Evolutionary conservation across 352 stramenopile genomes (phyloP), one percentile per base, ranked within the genome.

Genomic region (Globisporangium paroecandrum): DNA sequence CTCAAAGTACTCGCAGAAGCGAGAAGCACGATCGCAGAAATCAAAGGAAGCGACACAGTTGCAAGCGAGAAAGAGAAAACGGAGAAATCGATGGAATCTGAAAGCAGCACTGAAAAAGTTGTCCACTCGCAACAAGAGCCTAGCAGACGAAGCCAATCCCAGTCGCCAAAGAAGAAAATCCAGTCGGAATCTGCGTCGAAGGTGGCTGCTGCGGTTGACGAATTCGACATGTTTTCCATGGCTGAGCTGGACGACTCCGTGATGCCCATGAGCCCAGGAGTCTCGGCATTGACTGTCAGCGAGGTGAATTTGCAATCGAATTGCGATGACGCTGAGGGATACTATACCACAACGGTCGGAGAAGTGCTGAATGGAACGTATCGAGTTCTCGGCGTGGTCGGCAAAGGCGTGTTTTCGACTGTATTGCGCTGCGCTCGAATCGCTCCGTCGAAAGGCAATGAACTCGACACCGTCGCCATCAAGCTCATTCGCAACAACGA

Each of bases 371-470:
- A 94, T 58, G 81, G 79, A 6, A 83, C 89, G 53, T 99, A 99
- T 70, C 89, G 88, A 6, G 96, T 99, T 24, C 75, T 98, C n/a
- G 94, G 96, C 8, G 83, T 90, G 6, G 91, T 94, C 13, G 98
- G 98, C 0, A 98, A 99, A 69, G 98, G 98, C 18, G 97, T 99
- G 1, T 99, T 99, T 73, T 98, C 94, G 5, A 98, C 94, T 4
- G 98, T 99, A 15, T 76, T 99, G n/a, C 94, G 97, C 62, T 99
- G 97, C 71, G 81, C 95, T 34, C 81, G 78, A 24, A 67, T 81
- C 49, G 76, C 85, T 8, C 82, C 77, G 18, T 57, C 46, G 4
- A 47, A 61, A 8, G 57, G 27, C 12, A 49, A 63, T 36, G 58
- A 64, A 20, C 59, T 76, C 43, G 58, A 83, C 5, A 56, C 81